These are phyloP conservation scores for Rhizoctonia solani DNA, from an alignment of 1,284 basidiomycete species.

Conservation along the genomic window DNA sequence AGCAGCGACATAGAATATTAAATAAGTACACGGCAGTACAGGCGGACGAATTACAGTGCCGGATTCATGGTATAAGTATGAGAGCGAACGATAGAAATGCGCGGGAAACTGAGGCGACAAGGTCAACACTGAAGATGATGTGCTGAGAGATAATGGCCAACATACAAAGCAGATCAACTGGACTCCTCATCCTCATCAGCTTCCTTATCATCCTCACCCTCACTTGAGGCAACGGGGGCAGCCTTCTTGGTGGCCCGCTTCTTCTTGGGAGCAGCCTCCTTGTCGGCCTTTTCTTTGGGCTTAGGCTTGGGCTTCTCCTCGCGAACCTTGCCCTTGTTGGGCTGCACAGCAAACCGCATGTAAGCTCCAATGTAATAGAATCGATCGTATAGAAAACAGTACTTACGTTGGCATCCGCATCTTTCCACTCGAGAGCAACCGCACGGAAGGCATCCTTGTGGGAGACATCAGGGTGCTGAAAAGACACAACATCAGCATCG, in stretches of 20 bases:
- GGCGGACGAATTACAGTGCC: constrained; percentile 28
- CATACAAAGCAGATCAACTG: constrained; percentile 15
- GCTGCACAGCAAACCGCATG: constrained; percentile 15
- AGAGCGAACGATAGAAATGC: not conserved
- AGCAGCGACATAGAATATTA: constrained; percentile 26
- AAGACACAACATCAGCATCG: not conserved
- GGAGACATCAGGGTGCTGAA: constrained; percentile 23
- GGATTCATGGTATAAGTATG: constrained; percentile 21
- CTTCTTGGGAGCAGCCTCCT: constrained; percentile 25
- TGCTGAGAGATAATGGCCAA: not conserved
- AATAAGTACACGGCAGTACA: constrained; percentile 35
- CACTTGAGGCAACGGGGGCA: constrained; percentile 7
- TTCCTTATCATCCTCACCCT: constrained; percentile 17
- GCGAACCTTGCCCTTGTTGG: constrained; percentile 18
- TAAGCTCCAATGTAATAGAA: not conserved
- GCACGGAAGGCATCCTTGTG: constrained; percentile 32
- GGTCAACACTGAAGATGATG: constrained; percentile 9
- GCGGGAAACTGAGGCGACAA: not conserved
- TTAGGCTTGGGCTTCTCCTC: constrained; percentile 4
- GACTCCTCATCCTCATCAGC: constrained; percentile 23
- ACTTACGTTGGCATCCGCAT: constrained; percentile 29
- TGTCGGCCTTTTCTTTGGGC: constrained; percentile 27
- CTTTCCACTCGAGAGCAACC: constrained; percentile 27
- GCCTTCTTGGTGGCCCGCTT: constrained; percentile 27
- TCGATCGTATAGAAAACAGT: not conserved